phyloP scores from a whole-genome alignment of 352 stramenopile species.

The Globisporangium nagaii region DNA sequence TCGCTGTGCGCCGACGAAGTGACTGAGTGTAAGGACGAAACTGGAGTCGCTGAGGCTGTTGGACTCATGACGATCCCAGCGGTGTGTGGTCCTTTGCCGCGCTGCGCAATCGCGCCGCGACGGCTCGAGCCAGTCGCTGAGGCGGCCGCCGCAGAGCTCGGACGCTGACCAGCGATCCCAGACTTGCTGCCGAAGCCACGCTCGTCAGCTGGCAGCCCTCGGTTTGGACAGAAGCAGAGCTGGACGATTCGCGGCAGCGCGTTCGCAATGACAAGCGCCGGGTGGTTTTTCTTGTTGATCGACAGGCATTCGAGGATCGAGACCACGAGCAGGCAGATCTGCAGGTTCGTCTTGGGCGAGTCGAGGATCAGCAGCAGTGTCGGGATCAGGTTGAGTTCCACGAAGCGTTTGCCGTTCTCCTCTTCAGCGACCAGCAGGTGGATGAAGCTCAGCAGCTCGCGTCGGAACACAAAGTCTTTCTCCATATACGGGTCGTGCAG shows the following conservation, averaged over 20 bases:
- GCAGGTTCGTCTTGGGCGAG: constrained; percentile 22
- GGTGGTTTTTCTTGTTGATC: constrained; percentile 43
- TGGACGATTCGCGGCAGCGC: constrained; percentile 44
- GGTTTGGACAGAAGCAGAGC: constrained; percentile 33
- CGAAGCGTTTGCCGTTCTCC: constrained; percentile 50
- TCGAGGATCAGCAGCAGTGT: constrained; percentile 52
- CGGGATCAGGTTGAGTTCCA: constrained; percentile 46
- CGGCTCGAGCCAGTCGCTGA: not conserved
- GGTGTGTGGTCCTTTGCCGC: not conserved
- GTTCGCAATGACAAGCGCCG: constrained; percentile 38
- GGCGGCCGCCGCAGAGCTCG: not conserved
- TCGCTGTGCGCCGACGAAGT: constrained; percentile 12
- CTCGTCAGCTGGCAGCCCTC: not conserved
- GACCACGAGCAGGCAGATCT: constrained; percentile 46
- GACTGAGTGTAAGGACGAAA: not conserved
- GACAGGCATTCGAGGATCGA: constrained; percentile 53
- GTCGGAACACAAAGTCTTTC: constrained; percentile 45
- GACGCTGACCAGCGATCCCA: not conserved
- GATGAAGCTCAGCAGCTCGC: constrained; percentile 60
- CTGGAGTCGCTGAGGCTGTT: not conserved
- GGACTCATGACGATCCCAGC: not conserved
- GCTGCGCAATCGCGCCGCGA: constrained; percentile 1
- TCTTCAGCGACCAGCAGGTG: constrained; percentile 48
- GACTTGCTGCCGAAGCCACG: not conserved
- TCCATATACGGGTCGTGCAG: constrained; percentile 68